Evolutionary conservation across 768 basidiomycete species (phyloP), one percentile per base, ranked within the genome.

Genomic region (Auriscalpium vulgare): DNA sequence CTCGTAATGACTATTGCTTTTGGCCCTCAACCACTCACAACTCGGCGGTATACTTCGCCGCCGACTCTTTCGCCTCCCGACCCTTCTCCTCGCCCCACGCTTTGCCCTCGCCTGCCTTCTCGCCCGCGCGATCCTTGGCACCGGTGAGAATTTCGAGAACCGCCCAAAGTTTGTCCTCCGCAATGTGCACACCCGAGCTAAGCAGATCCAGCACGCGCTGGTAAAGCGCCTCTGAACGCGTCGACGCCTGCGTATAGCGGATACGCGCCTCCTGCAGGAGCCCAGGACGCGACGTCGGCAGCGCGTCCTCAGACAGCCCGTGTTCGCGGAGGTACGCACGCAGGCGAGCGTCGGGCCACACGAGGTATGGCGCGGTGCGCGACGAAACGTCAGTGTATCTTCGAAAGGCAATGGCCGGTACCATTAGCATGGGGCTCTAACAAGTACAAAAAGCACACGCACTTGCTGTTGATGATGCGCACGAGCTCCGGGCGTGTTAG

Each of bases 281-380:
- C n/a, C 85, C 85, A 0, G 89, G 82, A 37, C 93, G 82, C 3
- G 65, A 68, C 1, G 76, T 79, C 1, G 87, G 85, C 44, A 90
- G 74, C 50, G 75, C 73, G n/a, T 76, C 76, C 62, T 95, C 91
- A 59, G 78, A 74, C 34, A 95, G 65, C 50, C 87, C 88, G 60
- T 81, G 79, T 65, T 88, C 82, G 46, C 92, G 80, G 17, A 97
- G 79, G 71, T 90, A 97, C 1, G 88, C 92, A 47, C 94, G 85
- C 29, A 98, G 82, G 36, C 95, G 81, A 3, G 94, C 90, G 65
- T 97, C 95, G 11, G 91, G 90, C 95, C 95, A 98, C 10, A 80
- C 78, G 50, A 95, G 74, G 71, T 95, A 97, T 2, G 82, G 73
- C 2, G 84, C 76, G 1, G 78, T 76, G 37, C 73, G 71, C 6